Conservation (phyloP, 2,329 filamentous ascomycete species). For the Penicillium psychrosexuale region DNA sequence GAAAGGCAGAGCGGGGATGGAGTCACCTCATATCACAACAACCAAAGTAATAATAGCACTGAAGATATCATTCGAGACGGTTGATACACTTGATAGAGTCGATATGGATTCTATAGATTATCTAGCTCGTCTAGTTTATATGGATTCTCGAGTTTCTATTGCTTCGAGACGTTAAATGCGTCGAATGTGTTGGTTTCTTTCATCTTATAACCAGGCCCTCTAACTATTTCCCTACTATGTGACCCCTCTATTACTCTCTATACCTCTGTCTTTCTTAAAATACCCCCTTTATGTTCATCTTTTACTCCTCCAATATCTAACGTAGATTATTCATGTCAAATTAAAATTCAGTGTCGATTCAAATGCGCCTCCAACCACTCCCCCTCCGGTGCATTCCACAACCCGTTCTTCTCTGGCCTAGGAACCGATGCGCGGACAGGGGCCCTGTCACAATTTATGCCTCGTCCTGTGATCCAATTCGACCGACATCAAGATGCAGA, state of each 20-base stretch:
- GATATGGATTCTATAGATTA: background rate
- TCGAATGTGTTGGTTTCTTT: background rate
- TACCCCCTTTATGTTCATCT: background rate
- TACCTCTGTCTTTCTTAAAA: background rate
- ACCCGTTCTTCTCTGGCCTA: slow-evolving; percentile 16
- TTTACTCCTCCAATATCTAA: background rate
- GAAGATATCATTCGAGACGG: background rate
- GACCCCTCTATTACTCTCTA: background rate
- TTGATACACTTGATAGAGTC: background rate
- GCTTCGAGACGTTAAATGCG: background rate
- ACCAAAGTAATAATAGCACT: slow-evolving; percentile 8
- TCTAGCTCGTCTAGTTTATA: background rate
- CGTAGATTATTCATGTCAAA: background rate
- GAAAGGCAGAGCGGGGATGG: slow-evolving; percentile 22
- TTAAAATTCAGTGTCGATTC: slow-evolving; percentile 4
- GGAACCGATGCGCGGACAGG: slow-evolving; percentile 20
- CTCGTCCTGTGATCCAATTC: slow-evolving; percentile 22
- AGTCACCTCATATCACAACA: slow-evolving; percentile 26
- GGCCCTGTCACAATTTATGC: slow-evolving; percentile 19
- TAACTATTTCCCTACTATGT: background rate
- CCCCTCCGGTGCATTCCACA: slow-evolving; percentile 25
- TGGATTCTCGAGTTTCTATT: background rate
- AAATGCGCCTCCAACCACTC: slow-evolving; percentile 8
- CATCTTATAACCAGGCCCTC: background rate
- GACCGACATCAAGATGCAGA: slow-evolving; percentile 17